These are phyloP conservation scores for Aeminium ludgeri DNA, from an alignment of 495 filamentous ascomycete genomes.

Conservation along the genomic window DNA sequence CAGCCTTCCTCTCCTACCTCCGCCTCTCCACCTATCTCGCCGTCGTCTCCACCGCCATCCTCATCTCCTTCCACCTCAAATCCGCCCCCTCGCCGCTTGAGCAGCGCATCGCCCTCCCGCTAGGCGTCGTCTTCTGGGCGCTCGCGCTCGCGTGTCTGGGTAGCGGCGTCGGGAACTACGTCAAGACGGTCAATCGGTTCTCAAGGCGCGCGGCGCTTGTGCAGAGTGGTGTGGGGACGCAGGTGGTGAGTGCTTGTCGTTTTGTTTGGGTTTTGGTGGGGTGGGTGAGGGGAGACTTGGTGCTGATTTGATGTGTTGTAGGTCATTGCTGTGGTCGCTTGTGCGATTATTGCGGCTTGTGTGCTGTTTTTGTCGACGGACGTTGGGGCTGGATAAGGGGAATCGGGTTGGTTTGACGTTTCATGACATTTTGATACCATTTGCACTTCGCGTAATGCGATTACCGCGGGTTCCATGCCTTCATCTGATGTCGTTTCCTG, in stretches of 20 bases:
- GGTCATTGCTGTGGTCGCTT: constrained; percentile 60
- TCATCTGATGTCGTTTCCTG: too few relatives aligned
- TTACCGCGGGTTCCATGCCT: too few relatives aligned
- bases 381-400: constrained; percentile 14
- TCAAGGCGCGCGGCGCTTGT: constrained; percentile 62
- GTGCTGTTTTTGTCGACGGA: constrained; percentile 46
- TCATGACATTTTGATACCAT: too few relatives aligned
- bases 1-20: constrained; percentile 84
- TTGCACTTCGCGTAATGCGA: too few relatives aligned
- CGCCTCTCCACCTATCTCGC: constrained; percentile 82
- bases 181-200: constrained; percentile 75
- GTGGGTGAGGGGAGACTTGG: not conserved
- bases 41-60: constrained; percentile 73
- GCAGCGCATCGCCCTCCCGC: constrained; percentile 56
- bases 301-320: constrained; percentile 11
- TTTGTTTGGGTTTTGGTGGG: not conserved
- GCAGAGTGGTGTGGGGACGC: constrained; percentile 87
- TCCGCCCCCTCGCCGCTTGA: constrained; percentile 51
- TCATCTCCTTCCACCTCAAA: constrained; percentile 84
- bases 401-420: not conserved
- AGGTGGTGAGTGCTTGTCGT: constrained; percentile 38
- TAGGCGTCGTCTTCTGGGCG: constrained; percentile 79
- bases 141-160: constrained; percentile 57
- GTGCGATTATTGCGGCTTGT: constrained; percentile 66
- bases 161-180: constrained; percentile 71